These are phyloP conservation scores for Dissophora ornata DNA, from an alignment of 192 early-diverging fungal species.

Conservation along the genomic window DNA sequence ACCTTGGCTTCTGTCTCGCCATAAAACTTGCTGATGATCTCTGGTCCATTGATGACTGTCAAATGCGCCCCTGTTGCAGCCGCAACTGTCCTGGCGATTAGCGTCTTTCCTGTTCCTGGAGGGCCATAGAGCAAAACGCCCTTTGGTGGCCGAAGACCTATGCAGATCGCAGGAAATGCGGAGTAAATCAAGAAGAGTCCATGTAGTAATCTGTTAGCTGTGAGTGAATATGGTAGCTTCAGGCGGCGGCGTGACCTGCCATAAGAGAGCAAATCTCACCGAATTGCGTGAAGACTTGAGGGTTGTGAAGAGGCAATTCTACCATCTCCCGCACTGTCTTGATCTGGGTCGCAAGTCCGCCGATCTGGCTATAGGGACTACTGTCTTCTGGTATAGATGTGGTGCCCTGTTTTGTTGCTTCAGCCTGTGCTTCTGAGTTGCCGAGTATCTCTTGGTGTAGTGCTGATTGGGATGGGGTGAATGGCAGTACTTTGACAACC, in stretches of 20 bases:
- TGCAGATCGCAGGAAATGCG: too few species aligned
- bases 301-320: constrained; percentile 78
- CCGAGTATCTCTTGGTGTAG: constrained; percentile 23
- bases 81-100: constrained; percentile 91
- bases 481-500: constrained; percentile 48
- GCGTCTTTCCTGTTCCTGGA: constrained; percentile 96
- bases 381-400: not conserved
- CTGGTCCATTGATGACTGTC: constrained; percentile 92
- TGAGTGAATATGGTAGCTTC: too few species aligned
- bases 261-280: constrained; percentile 57
- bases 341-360: constrained; percentile 83
- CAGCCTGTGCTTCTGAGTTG: not conserved
- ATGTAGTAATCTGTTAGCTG: too few species aligned
- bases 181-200: too few species aligned
- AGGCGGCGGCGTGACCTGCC: too few species aligned
- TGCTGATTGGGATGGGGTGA: constrained; percentile 24
- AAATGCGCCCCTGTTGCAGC: constrained; percentile 76
- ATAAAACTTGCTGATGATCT: constrained; percentile 89
- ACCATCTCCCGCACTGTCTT: constrained; percentile 84
- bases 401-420: not conserved
- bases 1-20: constrained; percentile 95
- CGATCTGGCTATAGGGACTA: constrained; percentile 71
- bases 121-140: constrained; percentile 92
- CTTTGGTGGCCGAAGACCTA: constrained; percentile 87
- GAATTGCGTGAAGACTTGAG: constrained; percentile 77